These are phyloP conservation scores for Phytopythium mirpurense DNA, from an alignment of 352 stramenopile species.

Conservation along the genomic window DNA sequence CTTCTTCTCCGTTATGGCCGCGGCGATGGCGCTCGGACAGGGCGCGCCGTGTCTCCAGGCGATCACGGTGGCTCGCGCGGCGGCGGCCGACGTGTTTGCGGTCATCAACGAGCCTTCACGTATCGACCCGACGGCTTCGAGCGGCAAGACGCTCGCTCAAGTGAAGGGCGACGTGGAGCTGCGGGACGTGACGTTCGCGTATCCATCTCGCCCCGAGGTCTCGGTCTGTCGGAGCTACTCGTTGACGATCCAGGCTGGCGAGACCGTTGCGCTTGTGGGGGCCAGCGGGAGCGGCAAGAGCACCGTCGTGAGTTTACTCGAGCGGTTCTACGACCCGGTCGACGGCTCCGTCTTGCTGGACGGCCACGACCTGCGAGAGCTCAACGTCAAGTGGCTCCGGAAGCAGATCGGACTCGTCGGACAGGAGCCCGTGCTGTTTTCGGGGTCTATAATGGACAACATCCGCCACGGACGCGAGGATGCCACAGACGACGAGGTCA, in stretches of 20 bases:
- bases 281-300: conserved; percentile 56
- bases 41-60: conserved; percentile 34
- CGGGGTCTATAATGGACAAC: conserved; percentile 28
- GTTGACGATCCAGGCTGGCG: conserved; percentile 28
- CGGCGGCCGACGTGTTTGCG: conserved; percentile 43
- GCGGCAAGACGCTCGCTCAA: conserved; percentile 12
- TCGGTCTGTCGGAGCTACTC: conserved; percentile 32
- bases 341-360: conserved; percentile 35
- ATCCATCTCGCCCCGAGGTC: conserved; percentile 41
- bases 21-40: conserved; percentile 33
- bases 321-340: conserved; percentile 55
- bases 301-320: conserved; percentile 43
- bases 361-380: conserved; percentile 43
- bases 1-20: conserved; percentile 39
- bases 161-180: conserved; percentile 74
- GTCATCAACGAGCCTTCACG: conserved; percentile 40
- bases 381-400: conserved; percentile 57
- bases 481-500: conserved; percentile 4
- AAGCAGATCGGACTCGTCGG: conserved; percentile 74
- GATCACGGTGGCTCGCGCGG: conserved; percentile 23
- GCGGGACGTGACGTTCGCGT: conserved; percentile 61
- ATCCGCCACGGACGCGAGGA: conserved; percentile 2
- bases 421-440: conserved; percentile 90
- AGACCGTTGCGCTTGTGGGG: conserved; percentile 56
- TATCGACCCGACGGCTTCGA: conserved; percentile 32